phyloP scores from a whole-genome alignment of 1,139 yeast species.

The Candida sp. region DNA sequence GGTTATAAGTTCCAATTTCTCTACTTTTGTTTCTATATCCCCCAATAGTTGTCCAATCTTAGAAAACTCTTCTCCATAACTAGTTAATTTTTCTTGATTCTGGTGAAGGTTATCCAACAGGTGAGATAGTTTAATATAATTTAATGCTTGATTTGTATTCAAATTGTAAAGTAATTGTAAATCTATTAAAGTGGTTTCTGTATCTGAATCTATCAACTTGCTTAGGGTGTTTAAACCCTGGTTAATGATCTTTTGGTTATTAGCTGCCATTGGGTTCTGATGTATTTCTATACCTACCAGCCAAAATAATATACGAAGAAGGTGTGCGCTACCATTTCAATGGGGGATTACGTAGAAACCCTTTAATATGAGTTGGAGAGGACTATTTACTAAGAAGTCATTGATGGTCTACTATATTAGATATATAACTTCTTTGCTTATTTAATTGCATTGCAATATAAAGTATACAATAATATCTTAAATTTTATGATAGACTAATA shows the following conservation, averaged over 20 bases:
- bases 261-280: conserved; percentile 18
- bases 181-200: conserved; percentile 50
- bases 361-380: too few relatives aligned
- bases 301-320: too few relatives aligned
- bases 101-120: background rate
- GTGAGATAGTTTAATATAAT: conserved; percentile 43
- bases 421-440: too few relatives aligned
- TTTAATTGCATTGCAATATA: too few relatives aligned
- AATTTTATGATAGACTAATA: too few relatives aligned
- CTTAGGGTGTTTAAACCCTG: conserved; percentile 29
- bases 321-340: background rate
- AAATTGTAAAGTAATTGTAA: conserved; percentile 50
- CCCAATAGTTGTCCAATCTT: conserved; percentile 28
- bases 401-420: too few relatives aligned
- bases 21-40: conserved; percentile 44
- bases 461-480: too few relatives aligned
- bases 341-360: background rate
- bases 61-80: conserved; percentile 32
- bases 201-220: conserved; percentile 46
- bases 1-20: conserved; percentile 41
- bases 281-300: background rate
- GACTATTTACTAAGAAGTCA: too few relatives aligned
- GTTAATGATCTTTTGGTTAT: conserved; percentile 26
- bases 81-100: conserved; percentile 39
- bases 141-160: conserved; percentile 56